These are phyloP conservation scores for Neurospora sp. DNA, from an alignment of 2,329 filamentous ascomycete genomes.

Conservation along the genomic window DNA sequence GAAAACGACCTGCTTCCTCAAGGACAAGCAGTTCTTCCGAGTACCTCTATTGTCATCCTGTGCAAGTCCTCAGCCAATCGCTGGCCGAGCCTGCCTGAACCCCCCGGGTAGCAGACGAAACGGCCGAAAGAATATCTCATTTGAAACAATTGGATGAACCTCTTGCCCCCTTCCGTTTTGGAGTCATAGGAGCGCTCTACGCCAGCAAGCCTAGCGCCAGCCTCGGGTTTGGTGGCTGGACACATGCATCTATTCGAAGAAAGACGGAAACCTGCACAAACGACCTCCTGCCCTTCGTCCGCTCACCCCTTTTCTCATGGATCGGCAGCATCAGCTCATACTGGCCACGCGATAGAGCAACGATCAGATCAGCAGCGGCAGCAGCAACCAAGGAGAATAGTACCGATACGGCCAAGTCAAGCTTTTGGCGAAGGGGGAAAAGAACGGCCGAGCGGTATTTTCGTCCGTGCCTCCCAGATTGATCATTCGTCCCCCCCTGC, in stretches of 20 bases:
- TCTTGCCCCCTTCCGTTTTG: slow-evolving; percentile 8
- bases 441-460: neutral
- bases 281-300: slow-evolving; percentile 19
- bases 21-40: neutral
- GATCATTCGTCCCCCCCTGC: neutral
- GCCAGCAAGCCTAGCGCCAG: slow-evolving; percentile 10
- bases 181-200: slow-evolving; percentile 3
- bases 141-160: slow-evolving; percentile 22
- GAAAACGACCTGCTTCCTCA: neutral
- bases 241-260: slow-evolving; percentile 22
- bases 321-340: slow-evolving; percentile 20
- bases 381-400: neutral
- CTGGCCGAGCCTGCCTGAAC: neutral
- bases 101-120: slow-evolving; percentile 12
- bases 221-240: slow-evolving; percentile 18
- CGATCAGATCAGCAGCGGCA: slow-evolving; percentile 1
- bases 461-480: neutral
- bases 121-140: slow-evolving; percentile 20
- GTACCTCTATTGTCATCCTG: neutral
- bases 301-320: slow-evolving; percentile 14
- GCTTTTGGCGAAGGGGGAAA: neutral
- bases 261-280: slow-evolving; percentile 31
- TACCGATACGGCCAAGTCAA: neutral
- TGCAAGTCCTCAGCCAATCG: neutral
- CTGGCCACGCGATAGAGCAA: slow-evolving; percentile 24